These are phyloP conservation scores for Henckelia pumila DNA, from an alignment of 257 asterid genomes.

Conservation along the genomic window DNA sequence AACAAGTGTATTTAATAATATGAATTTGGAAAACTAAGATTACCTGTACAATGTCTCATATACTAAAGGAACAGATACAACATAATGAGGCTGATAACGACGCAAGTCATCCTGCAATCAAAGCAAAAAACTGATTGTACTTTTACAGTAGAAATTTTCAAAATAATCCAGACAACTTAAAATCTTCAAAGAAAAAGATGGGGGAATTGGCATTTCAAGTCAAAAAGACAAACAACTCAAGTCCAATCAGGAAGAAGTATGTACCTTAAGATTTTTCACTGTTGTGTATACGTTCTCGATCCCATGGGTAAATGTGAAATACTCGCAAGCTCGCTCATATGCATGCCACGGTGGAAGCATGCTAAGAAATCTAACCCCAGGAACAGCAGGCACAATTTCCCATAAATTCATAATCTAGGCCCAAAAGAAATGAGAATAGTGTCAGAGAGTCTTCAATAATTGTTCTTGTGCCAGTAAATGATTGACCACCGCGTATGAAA, in stretches of 20 bases:
- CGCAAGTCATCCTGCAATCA: constrained; percentile 74
- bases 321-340: constrained; percentile 84
- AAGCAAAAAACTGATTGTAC: constrained; percentile 20
- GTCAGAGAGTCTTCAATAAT: neutral
- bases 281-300: constrained; percentile 78
- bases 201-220: neutral
- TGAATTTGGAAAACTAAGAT: constrained; percentile 5
- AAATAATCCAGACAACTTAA: neutral
- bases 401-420: constrained; percentile 55
- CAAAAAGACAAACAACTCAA: constrained; percentile 2
- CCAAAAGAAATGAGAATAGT: neutral
- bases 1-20: neutral
- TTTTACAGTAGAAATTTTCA: neutral
- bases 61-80: constrained; percentile 84
- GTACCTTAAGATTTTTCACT: constrained; percentile 67
- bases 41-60: constrained; percentile 90
- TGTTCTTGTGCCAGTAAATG: constrained; percentile 6
- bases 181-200: neutral
- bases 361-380: constrained; percentile 85
- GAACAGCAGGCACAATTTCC: constrained; percentile 83
- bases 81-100: constrained; percentile 74
- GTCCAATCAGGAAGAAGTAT: constrained; percentile 21
- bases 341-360: constrained; percentile 99
- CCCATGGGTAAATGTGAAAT: constrained; percentile 74
- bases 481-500: neutral